Evolutionary conservation across 2,329 filamentous ascomycete species (phyloP), one percentile per base, ranked within the genome.

Genomic region (Verticillium zaregamsianum): DNA sequence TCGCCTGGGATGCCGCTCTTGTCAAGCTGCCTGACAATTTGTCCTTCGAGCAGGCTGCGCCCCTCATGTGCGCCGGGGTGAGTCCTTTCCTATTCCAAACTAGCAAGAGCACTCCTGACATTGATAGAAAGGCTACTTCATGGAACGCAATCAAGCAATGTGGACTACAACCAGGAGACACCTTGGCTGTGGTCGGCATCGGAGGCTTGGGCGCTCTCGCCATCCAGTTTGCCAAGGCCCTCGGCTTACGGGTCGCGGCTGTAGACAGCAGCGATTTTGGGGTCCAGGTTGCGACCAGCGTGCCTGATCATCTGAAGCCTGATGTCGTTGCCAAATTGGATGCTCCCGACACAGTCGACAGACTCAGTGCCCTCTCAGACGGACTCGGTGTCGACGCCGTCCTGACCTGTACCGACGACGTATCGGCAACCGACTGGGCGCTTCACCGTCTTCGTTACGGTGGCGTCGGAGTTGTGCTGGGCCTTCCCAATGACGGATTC

Each of bases 141-240:
- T 67, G 63, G 65, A 63, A 66, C 45, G 66, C 61, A 12, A 62
- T 69, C 15, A n/a, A 62, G 62, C 3, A 58, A 65, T 45, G 60
- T 55, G n/a, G 39, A 59, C 9, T 67, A 5, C 25, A 56, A 35
- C 57, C 52, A 17, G 61, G 65, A 17, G 35, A 33, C 23, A 55
- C 62, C 0, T 49, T 69, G 20, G 63, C 58, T 8, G 61, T 70
- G 7, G 52, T 68, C 8, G 68, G 69, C 15, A 60, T 69, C 57
- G 69, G 69, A 14, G 70, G 69, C 12, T 64, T 72, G 9, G 69
- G 69, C 11, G 64, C 69, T 4, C 45, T 72, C n/a, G 68, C 65
- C 2, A 60, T 70, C 14, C 68, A 72, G 59, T 72, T 70, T 56
- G 66, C 70, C 28, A 70, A 68, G 25, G 70, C 66, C 31, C 57